These are phyloP conservation scores for slime mould (Dictyostelium discoideum) DNA, from an alignment of 78 protist genomes.

Conservation along the genomic window DNA sequence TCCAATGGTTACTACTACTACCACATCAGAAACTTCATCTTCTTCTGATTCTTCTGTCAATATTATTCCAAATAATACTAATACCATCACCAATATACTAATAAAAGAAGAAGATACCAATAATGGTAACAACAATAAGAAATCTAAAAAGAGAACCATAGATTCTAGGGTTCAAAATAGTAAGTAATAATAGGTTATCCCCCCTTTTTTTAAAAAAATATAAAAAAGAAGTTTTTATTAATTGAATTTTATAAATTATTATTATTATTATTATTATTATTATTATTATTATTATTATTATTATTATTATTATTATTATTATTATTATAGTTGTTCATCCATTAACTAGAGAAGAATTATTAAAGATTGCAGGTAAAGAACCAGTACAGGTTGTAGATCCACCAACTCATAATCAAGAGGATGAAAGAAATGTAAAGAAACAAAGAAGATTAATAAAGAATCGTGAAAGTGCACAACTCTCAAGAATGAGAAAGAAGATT, in stretches of 20 bases:
- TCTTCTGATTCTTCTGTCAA: not conserved
- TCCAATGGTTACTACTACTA: not conserved
- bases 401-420: slow-evolving; percentile 26
- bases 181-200: not conserved
- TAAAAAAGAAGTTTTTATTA: no score
- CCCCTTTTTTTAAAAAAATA: no score
- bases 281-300: no score
- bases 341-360: slow-evolving; percentile 69
- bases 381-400: slow-evolving; percentile 38
- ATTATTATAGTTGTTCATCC: slow-evolving; percentile 64
- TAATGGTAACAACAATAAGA: not conserved
- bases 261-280: no score
- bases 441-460: slow-evolving; percentile 82
- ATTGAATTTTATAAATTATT: no score
- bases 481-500: slow-evolving; percentile 84
- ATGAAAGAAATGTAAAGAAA: slow-evolving; percentile 70
- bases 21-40: not conserved
- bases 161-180: slow-evolving; percentile 71
- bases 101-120: not conserved
- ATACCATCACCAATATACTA: not conserved
- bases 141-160: slow-evolving; percentile 41
- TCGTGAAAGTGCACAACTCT: slow-evolving; percentile 77
- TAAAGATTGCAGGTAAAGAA: slow-evolving; percentile 64
- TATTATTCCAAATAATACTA: not conserved
- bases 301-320: not conserved